phyloP scores from a whole-genome alignment of 768 basidiomycete species.

The Hericium coralloides region DNA sequence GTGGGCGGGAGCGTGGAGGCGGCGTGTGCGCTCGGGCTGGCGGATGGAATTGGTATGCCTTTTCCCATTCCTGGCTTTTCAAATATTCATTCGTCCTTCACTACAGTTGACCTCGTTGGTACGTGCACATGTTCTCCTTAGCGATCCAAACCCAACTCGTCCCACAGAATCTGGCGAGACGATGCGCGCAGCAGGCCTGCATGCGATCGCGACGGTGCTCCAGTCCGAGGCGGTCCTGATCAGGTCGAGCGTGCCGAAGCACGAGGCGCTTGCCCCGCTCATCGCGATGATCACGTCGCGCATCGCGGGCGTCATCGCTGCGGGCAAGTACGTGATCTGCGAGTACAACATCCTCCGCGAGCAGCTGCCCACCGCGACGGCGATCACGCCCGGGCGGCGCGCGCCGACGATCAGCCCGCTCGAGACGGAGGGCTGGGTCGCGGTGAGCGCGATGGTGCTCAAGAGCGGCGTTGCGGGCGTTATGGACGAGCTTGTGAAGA shows the following conservation, averaged over 20 bases:
- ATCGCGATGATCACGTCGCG: conserved; percentile 78
- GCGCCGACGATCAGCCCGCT: conserved; percentile 84
- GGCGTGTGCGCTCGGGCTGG: conserved; percentile 90
- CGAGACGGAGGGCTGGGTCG: conserved; percentile 83
- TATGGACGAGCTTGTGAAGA: conserved; percentile 80
- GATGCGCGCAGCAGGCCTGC: conserved; percentile 96
- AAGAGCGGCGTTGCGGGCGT: conserved; percentile 68
- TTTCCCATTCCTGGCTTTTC: neutral
- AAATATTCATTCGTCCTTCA: neutral
- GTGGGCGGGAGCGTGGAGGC: conserved; percentile 98
- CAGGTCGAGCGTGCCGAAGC: conserved; percentile 59
- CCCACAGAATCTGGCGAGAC: conserved; percentile 91
- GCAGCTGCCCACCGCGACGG: conserved; percentile 48
- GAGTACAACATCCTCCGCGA: conserved; percentile 84
- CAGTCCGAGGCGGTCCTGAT: conserved; percentile 89
- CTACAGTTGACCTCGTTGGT: conserved; percentile 92
- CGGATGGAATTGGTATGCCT: conserved; percentile 87
- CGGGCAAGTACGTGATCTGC: conserved; percentile 78
- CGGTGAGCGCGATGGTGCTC: conserved; percentile 88
- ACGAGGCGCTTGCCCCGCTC: conserved; percentile 52
- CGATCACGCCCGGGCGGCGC: conserved; percentile 80
- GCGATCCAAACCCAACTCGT: no score
- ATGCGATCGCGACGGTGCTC: conserved; percentile 86
- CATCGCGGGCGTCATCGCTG: conserved; percentile 87
- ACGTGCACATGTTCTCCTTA: conserved; percentile 20